Base-by-base conservation (phyloP, 179 eudicot genomes). In the Beta lomatogona region DNA sequence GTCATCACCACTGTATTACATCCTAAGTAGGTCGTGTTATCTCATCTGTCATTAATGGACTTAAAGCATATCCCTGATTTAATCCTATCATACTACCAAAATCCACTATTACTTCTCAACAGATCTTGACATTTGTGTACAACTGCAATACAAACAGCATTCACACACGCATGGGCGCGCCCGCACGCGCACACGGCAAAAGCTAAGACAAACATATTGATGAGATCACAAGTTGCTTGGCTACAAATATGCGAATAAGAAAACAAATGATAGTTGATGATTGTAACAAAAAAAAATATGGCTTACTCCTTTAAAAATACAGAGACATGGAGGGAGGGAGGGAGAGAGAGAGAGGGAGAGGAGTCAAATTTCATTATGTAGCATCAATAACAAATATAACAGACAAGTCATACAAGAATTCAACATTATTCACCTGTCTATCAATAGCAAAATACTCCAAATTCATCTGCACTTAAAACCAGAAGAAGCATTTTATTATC, bases 391-490 rank as follows among this genome's bases (percentile, higher is more conserved):
- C 45, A 55, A 15, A 53, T 19, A 59, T 41, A 53, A 31, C 12
- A 67, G 11, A 36, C 3, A 60, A 31, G 64, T 28, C 8, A 61
- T 15, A 48, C 4, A 48, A 57, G 55, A 72, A 61, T 44, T 45
- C 68, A 48, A 71, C 21, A 79, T 18, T 9, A 68, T 82, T 41
- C 83, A 96, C 99, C 99, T 96, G 98, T 87, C 91, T 94, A 86
- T 96, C 99, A 64, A 96, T 82, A 70, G 99, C 93, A 84, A 92
- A 94, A 87, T 90, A 96, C 88, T 94, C 99, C 94, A 96, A 87
- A 88, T 96, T 96, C 97, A 96, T 94, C 99, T 96, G 97, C 89
- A 88, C 65, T 75, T 68, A 44, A 72, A 64, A 77, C 19, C 79
- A 69, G 63, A 41, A 50, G 55, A 22, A 60, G 16, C 69, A 50